These are phyloP conservation scores for Beauveria rudraprayagi DNA, from an alignment of 2,329 filamentous ascomycete genomes.

Conservation along the genomic window DNA sequence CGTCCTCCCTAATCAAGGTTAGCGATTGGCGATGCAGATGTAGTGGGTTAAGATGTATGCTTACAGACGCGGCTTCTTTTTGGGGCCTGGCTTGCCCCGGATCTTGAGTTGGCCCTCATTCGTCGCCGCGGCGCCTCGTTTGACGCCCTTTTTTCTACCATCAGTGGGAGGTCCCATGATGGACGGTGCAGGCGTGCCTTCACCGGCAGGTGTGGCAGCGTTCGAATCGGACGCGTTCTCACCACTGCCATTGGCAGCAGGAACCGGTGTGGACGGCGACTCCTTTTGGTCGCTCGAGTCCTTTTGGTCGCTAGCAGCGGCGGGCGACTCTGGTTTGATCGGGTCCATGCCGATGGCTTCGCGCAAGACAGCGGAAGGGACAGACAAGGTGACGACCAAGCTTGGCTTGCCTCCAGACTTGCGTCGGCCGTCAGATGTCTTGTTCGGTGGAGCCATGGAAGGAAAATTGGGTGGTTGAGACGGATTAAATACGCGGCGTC, in stretches of 20 bases:
- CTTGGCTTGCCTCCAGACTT: constrained; percentile 29
- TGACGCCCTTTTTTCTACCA: constrained; percentile 69
- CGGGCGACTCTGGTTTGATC: constrained; percentile 35
- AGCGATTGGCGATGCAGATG: constrained; percentile 8
- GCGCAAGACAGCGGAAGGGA: constrained; percentile 42
- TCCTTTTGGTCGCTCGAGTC: constrained; percentile 29
- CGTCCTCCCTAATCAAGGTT: constrained; percentile 46
- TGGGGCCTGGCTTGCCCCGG: constrained; percentile 83
- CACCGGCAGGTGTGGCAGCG: constrained; percentile 46
- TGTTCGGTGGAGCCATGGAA: constrained; percentile 28
- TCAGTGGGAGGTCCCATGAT: constrained; percentile 53
- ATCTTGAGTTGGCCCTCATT: constrained; percentile 59
- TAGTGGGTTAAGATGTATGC: constrained; percentile 30
- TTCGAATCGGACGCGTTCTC: constrained; percentile 54
- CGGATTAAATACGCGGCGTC: not conserved
- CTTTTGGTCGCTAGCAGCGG: constrained; percentile 30
- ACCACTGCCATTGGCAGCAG: constrained; percentile 36
- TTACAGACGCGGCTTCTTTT: constrained; percentile 93
- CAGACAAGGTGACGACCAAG: constrained; percentile 44
- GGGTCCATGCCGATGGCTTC: constrained; percentile 35
- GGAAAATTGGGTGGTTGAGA: not conserved
- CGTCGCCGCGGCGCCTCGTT: constrained; percentile 57
- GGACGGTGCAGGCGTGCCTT: constrained; percentile 46
- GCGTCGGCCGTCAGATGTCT: constrained; percentile 28
- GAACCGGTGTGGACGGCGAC: constrained; percentile 36